phyloP scores from a whole-genome alignment of 169 alveolate genomes.

The Plasmodium reichenowi region DNA sequence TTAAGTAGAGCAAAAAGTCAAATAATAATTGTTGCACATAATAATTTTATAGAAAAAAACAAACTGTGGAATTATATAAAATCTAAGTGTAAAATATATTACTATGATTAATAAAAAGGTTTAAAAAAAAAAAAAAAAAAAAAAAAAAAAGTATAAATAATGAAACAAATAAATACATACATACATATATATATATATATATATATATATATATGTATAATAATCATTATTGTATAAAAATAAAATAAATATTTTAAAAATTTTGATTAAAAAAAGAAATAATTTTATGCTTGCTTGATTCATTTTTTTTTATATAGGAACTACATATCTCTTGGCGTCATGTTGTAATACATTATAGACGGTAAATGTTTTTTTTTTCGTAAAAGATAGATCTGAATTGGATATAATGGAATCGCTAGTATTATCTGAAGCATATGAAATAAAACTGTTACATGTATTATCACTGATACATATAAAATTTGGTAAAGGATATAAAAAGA shows the following conservation, averaged over 20 bases:
- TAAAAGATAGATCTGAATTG: conserved; percentile 56
- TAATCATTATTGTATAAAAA: background rate
- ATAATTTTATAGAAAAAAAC: conserved; percentile 40
- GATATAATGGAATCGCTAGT: conserved; percentile 46
- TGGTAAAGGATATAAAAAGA: conserved; percentile 83
- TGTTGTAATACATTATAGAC: conserved; percentile 50
- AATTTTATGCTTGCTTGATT: background rate
- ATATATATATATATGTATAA: background rate
- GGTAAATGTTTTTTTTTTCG: conserved; percentile 47
- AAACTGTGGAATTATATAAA: conserved; percentile 63
- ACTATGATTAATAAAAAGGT: conserved; percentile 15
- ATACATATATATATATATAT: background rate
- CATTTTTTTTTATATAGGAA: conserved; percentile 12
- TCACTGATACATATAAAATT: conserved; percentile 76
- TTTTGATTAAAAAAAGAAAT: background rate
- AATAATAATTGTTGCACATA: conserved; percentile 70
- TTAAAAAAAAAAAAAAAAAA: conserved; percentile 2
- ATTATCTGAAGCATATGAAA: conserved; percentile 57
- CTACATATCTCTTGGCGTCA: conserved; percentile 63
- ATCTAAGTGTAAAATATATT: conserved; percentile 14
- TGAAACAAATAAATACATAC: background rate
- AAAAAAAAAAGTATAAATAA: background rate
- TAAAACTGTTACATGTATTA: conserved; percentile 62
- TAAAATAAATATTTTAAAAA: background rate
- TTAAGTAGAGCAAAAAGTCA: conserved; percentile 66